phyloP scores from a whole-genome alignment of 1,284 basidiomycete species.

The Trichosporon ovoides region DNA sequence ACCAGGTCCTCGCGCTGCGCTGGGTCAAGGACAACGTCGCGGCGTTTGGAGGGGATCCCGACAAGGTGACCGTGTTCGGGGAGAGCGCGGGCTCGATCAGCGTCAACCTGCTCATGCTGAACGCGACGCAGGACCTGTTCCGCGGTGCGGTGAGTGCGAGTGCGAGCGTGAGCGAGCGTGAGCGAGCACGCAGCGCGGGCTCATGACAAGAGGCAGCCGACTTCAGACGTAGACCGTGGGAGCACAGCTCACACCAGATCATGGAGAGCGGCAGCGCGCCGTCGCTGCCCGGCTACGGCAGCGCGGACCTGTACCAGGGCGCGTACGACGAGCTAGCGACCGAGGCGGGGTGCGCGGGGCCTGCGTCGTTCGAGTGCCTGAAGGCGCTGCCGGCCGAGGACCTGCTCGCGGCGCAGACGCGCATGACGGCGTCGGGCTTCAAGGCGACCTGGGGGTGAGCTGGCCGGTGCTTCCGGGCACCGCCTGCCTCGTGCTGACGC shows the following conservation, averaged over 20 bases:
- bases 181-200: too few species aligned
- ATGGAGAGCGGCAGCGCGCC: conserved; percentile 44
- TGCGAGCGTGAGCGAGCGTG: too few species aligned
- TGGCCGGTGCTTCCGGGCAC: neutral
- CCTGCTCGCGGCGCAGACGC: neutral
- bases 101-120: conserved; percentile 36
- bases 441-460: neutral
- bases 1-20: conserved; percentile 51
- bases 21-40: conserved; percentile 53
- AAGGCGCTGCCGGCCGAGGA: neutral
- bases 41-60: conserved; percentile 51
- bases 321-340: neutral
- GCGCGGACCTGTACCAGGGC: neutral
- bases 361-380: conserved; percentile 3
- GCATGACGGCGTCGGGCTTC: neutral
- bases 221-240: too few species aligned
- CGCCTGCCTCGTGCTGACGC: too few species aligned
- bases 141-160: conserved; percentile 26
- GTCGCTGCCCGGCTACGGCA: neutral
- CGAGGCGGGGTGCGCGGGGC: neutral
- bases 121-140: conserved; percentile 38
- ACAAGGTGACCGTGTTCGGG: conserved; percentile 48
- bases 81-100: conserved; percentile 46
- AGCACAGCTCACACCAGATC: conserved; percentile 22
- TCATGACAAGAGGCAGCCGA: too few species aligned